These are phyloP conservation scores for Ramularia collo-cygni DNA, from an alignment of 2,329 filamentous ascomycete species.

Conservation along the genomic window DNA sequence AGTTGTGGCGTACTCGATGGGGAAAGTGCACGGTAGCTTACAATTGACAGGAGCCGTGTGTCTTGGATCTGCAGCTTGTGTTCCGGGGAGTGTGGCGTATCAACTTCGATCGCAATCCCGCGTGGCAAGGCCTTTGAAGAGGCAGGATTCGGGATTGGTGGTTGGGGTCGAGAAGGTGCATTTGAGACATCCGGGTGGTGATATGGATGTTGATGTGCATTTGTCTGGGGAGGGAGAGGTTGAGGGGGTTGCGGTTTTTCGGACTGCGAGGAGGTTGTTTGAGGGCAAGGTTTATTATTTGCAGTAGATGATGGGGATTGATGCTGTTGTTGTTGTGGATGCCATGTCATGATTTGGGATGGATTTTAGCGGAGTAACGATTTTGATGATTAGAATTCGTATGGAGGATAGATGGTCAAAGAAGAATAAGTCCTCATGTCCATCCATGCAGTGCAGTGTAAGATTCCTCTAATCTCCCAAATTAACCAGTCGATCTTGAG, in stretches of 20 bases:
- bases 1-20: conserved; percentile 28
- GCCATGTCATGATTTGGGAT: too few relatives aligned
- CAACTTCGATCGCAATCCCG: conserved; percentile 1
- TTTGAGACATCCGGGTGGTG: conserved; percentile 24
- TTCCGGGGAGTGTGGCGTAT: conserved; percentile 26
- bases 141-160: not conserved
- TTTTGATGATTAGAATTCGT: too few relatives aligned
- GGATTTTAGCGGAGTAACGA: too few relatives aligned
- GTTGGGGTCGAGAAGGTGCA: conserved; percentile 10
- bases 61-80: conserved; percentile 26
- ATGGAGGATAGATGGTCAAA: too few relatives aligned
- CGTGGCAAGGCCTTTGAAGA: not conserved
- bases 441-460: too few relatives aligned
- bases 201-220: conserved; percentile 24
- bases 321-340: too few relatives aligned
- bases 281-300: conserved; percentile 20
- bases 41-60: conserved; percentile 31
- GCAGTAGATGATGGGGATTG: conserved; percentile 1
- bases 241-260: conserved; percentile 20
- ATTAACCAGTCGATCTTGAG: too few relatives aligned
- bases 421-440: too few relatives aligned
- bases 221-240: conserved; percentile 18
- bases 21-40: conserved; percentile 28
- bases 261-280: conserved; percentile 18
- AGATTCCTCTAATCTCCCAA: too few relatives aligned